Percentiles rank a stretch among this genome's conserved stretches.
phyloP scores from a whole-genome alignment of 345 rosid genomes.

The Turnera subulata region DNA sequence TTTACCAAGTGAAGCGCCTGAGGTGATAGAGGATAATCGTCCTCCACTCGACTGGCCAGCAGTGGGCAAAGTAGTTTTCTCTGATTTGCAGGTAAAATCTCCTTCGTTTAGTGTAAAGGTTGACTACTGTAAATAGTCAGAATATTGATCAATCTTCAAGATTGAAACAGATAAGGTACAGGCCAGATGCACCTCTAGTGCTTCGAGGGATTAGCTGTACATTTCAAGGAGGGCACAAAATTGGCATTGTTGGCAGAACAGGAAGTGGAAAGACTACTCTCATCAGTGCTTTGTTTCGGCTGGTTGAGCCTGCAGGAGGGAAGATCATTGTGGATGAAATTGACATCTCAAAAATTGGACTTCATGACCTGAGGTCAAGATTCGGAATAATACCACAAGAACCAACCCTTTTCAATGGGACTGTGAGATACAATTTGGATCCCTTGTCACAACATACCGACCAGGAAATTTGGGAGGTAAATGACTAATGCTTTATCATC shows the following conservation, averaged over 20 bases:
- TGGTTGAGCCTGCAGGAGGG: slow-evolving; percentile 88
- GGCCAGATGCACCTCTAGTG: slow-evolving; percentile 62
- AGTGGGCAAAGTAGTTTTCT: slow-evolving; percentile 74
- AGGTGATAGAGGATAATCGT: slow-evolving; percentile 60
- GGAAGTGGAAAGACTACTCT: slow-evolving; percentile 97
- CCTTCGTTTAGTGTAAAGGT: background rate
- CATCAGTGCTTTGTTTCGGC: slow-evolving; percentile 82
- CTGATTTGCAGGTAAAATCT: slow-evolving; percentile 61
- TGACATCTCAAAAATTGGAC: slow-evolving; percentile 70
- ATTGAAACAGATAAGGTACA: slow-evolving; percentile 65
- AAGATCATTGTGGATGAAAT: slow-evolving; percentile 74
- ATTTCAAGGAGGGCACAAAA: slow-evolving; percentile 89
- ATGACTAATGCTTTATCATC: background rate
- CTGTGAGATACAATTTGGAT: slow-evolving; percentile 87
- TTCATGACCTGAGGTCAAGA: slow-evolving; percentile 83
- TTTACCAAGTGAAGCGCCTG: slow-evolving; percentile 85
- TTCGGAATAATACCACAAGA: slow-evolving; percentile 95
- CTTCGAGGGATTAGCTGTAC: slow-evolving; percentile 78
- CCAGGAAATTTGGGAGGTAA: slow-evolving; percentile 94
- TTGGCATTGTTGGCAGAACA: slow-evolving; percentile 90
- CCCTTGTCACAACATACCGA: slow-evolving; percentile 71
- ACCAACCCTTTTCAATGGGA: slow-evolving; percentile 88
- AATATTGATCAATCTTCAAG: slow-evolving; percentile 10
- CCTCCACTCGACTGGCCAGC: slow-evolving; percentile 82
- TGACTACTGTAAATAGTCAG: background rate